These are phyloP conservation scores for Hirsutella rhossiliensis DNA, from an alignment of 2,329 filamentous ascomycete genomes.

Conservation along the genomic window DNA sequence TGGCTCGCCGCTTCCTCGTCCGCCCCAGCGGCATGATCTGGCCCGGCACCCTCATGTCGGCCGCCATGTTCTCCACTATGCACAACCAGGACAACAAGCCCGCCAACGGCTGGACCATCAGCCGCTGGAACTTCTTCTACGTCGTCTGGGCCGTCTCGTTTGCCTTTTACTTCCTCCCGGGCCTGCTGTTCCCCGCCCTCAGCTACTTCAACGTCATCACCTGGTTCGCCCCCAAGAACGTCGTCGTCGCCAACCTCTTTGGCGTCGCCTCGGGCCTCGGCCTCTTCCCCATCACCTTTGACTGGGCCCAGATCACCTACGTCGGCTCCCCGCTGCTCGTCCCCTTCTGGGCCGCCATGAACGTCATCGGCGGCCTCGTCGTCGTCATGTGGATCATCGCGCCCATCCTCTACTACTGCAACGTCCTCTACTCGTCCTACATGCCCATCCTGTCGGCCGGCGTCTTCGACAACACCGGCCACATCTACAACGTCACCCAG, in stretches of 20 bases:
- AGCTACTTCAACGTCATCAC: constrained; percentile 85
- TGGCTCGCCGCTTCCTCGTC: constrained; percentile 71
- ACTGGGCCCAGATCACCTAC: constrained; percentile 84
- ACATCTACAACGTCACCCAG: constrained; percentile 68
- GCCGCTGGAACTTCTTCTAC: constrained; percentile 75
- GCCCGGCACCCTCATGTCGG: constrained; percentile 80
- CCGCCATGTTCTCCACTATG: constrained; percentile 77
- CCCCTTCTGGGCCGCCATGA: constrained; percentile 78
- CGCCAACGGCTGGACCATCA: constrained; percentile 73
- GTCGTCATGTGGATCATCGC: constrained; percentile 79
- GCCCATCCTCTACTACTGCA: constrained; percentile 69
- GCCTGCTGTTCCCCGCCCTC: constrained; percentile 68
- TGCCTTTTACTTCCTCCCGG: constrained; percentile 75
- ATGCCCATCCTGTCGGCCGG: constrained; percentile 77
- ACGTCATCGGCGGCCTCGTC: constrained; percentile 68
- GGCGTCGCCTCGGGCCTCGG: constrained; percentile 77
- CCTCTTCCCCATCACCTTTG: constrained; percentile 75
- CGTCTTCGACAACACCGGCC: constrained; percentile 76
- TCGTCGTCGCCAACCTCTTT: constrained; percentile 79
- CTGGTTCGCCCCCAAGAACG: constrained; percentile 77
- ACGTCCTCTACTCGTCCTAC: constrained; percentile 69
- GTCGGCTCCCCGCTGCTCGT: constrained; percentile 77
- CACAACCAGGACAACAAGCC: constrained; percentile 76
- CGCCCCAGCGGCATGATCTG: constrained; percentile 84
- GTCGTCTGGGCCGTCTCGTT: constrained; percentile 60